Percentiles rank a stretch among this genome's conserved stretches.
Evolutionary conservation across 306 rosid genomes (phyloP).

Genomic region (Rosa multiflora): DNA sequence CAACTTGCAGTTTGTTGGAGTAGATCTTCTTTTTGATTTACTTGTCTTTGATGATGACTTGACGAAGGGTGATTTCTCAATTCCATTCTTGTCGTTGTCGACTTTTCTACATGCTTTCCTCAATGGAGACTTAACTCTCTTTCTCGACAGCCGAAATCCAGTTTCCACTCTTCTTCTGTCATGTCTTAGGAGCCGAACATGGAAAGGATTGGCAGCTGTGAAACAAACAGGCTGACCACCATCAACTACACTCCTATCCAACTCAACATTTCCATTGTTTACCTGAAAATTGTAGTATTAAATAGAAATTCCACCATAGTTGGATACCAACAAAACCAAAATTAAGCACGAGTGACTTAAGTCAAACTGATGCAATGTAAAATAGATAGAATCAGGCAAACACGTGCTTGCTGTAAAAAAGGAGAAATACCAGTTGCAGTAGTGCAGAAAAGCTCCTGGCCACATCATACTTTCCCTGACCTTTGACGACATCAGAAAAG

Average conservation of each 20-base stretch:
- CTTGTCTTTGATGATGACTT: slow-evolving; percentile 31
- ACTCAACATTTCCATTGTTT: slow-evolving; percentile 72
- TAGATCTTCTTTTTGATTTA: slow-evolving; percentile 27
- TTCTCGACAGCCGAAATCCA: slow-evolving; percentile 41
- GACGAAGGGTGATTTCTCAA: slow-evolving; percentile 31
- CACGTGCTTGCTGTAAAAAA: slow-evolving; percentile 1
- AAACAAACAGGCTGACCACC: slow-evolving; percentile 53
- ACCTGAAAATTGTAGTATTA: slow-evolving; percentile 53
- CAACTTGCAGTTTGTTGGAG: slow-evolving; percentile 49
- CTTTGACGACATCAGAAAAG: slow-evolving; percentile 67
- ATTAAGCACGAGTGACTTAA: not conserved
- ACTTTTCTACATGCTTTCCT: slow-evolving; percentile 34
- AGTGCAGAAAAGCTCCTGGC: slow-evolving; percentile 92
- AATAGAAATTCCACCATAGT: not conserved
- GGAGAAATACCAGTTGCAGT: slow-evolving; percentile 74
- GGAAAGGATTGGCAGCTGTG: slow-evolving; percentile 64
- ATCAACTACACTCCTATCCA: slow-evolving; percentile 46
- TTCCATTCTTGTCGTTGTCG: slow-evolving; percentile 26
- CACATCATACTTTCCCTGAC: slow-evolving; percentile 67
- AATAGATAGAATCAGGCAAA: not conserved
- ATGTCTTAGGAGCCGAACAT: slow-evolving; percentile 53
- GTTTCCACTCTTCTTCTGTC: slow-evolving; percentile 31
- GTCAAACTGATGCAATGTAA: not conserved
- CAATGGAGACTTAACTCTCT: slow-evolving; percentile 59
- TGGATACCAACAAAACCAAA: not conserved